Evolutionary conservation across 768 basidiomycete species (phyloP).

Genomic region (Podaxis carcinomalis): DNA sequence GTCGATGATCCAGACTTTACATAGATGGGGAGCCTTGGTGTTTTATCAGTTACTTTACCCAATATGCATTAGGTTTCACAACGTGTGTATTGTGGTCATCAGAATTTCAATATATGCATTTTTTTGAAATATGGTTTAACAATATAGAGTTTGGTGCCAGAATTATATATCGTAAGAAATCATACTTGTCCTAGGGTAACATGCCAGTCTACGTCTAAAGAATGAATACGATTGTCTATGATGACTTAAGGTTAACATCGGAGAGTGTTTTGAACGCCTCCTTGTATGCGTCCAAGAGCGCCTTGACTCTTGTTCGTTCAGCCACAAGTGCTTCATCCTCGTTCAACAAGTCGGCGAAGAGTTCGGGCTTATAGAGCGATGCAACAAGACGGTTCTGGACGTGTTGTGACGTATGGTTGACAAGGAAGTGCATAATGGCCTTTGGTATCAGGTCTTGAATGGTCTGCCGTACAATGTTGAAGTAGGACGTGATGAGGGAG

Average conservation of each 20-base stretch:
- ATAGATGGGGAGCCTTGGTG: conserved; percentile 9
- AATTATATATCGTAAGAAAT: conserved; percentile 2
- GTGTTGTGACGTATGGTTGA: conserved; percentile 94
- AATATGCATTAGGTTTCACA: background rate
- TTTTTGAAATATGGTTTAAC: background rate
- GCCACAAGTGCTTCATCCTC: conserved; percentile 96
- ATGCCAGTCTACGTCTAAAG: conserved; percentile 1
- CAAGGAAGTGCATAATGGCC: conserved; percentile 97
- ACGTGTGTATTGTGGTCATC: conserved; percentile 2
- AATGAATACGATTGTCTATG: conserved; percentile 23
- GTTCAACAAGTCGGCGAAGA: conserved; percentile 87
- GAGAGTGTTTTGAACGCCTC: conserved; percentile 87
- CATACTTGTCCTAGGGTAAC: conserved; percentile 8
- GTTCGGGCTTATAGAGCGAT: conserved; percentile 87
- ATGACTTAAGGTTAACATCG: conserved; percentile 73
- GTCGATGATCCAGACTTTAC: conserved; percentile 11
- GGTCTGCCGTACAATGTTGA: conserved; percentile 91
- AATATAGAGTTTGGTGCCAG: background rate
- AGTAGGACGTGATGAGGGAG: conserved; percentile 93
- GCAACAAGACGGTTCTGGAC: conserved; percentile 97
- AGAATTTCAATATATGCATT: conserved; percentile 7
- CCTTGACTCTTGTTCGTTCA: conserved; percentile 91
- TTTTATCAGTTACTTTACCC: background rate
- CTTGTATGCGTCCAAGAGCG: conserved; percentile 92
- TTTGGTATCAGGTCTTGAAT: conserved; percentile 98